Percentiles rank a stretch among this genome's conserved stretches.
Conservation (phyloP, 176 grass and related monocot genomes). For the Themeda triandra region DNA sequence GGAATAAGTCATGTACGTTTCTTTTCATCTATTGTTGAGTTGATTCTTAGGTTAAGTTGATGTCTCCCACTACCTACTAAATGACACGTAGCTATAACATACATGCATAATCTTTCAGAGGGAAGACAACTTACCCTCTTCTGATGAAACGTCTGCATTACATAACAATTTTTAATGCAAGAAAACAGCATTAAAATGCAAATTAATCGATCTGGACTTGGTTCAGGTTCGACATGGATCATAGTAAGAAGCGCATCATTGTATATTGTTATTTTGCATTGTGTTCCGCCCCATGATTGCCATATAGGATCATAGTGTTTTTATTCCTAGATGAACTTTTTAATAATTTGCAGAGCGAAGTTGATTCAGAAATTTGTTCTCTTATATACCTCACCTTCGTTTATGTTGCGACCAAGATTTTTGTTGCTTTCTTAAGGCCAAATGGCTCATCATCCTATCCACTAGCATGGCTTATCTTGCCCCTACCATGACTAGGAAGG, state of each 20-base stretch:
- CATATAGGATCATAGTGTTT: neutral
- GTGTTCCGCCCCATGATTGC: neutral
- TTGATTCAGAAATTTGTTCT: neutral
- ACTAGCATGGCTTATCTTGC: neutral
- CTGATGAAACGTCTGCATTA: neutral
- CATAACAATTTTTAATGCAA: neutral
- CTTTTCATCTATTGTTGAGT: neutral
- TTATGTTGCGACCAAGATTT: neutral
- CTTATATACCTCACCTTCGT: neutral
- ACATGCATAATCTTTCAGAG: too few species aligned
- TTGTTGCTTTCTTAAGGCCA: neutral
- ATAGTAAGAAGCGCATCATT: neutral
- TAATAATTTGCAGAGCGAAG: neutral
- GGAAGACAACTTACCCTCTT: neutral
- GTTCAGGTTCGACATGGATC: neutral
- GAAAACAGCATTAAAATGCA: neutral
- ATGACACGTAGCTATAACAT: neutral
- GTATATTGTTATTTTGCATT: too few species aligned
- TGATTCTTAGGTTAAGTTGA: neutral
- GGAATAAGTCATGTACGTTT: neutral
- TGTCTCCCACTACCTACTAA: neutral
- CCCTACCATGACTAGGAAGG: neutral
- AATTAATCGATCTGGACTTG: neutral
- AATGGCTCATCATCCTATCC: neutral
- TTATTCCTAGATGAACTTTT: neutral